Evolutionary conservation across 1,139 yeast genomes (phyloP), one percentile per base, ranked within the genome.

Genomic region (Yamadazyma spencermartinsiae): DNA sequence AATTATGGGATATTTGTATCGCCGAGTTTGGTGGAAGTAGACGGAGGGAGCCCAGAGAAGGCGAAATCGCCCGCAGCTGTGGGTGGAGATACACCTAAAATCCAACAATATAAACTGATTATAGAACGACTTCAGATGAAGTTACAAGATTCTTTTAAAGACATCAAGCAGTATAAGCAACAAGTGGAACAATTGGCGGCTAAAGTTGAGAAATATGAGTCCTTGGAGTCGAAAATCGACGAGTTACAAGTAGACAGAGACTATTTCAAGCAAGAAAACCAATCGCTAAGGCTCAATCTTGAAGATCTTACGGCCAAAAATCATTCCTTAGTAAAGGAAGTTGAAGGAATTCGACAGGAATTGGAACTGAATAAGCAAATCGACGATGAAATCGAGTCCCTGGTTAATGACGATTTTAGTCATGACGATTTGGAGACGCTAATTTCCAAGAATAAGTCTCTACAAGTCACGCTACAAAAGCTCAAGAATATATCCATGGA

Each of bases 1-100:
- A 55, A 60, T 2, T 74, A 75, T 55, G 97, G 97, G 0, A 57
- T 82, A 2, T 83, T 83, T 57, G 82, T 79, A 2, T 66, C 79
- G 31, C 60, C 58, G 25, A 16, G 51, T 11, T 40, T 61, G 26
- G 45, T 54, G 11, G 38, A 38, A 8, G 29, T 34, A 19, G 33
- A 29, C 14, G 31, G 12, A 8, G 4, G 5, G 12, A 12, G 26
- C 7, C 26, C 26, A 10, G 8, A 4, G 26, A 23, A 12, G n/a
- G 8, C 26, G n/a, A 7, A 23, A 11, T 23, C 26, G 8, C 26
- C 26, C n/a, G 13, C 5, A 12, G 23, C 2, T 24, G 6, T 10
- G 9, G 20, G 8, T 16, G 20, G n/a, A 16, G 9, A 11, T 28
- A 28, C 8, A 9, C 20, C 13, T 9, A 11, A 18, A 14, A 21